These are phyloP conservation scores for Ganoderma sinense DNA, from an alignment of 1,284 basidiomycete genomes.

Conservation along the genomic window DNA sequence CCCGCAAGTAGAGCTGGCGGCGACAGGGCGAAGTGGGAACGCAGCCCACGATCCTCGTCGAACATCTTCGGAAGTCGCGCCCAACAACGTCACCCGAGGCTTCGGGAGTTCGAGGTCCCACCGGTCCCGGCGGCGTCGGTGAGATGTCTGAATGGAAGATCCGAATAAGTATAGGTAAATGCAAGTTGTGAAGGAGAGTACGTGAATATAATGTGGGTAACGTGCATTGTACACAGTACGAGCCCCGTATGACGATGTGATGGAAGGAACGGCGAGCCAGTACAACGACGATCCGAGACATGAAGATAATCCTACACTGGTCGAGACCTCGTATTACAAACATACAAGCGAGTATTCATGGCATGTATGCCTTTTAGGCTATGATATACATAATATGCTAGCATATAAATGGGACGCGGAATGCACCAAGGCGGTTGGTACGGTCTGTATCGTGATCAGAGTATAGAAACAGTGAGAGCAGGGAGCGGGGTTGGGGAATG, in stretches of 20 bases:
- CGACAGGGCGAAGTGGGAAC: not conserved
- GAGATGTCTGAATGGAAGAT: not conserved
- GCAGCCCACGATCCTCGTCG: not conserved
- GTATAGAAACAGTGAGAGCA: not conserved
- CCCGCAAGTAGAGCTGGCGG: not conserved
- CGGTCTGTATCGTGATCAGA: not conserved
- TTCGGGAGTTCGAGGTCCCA: not conserved
- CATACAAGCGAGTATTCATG: not conserved
- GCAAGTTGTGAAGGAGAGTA: not conserved
- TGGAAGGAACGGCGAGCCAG: not conserved
- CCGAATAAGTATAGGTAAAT: conserved; percentile 1
- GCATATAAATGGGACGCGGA: not conserved
- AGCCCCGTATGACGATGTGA: not conserved
- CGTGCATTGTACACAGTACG: not conserved
- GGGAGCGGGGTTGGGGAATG: not conserved
- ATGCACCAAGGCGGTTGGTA: not conserved
- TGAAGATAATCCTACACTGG: not conserved
- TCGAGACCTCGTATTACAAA: not conserved
- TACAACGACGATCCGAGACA: not conserved
- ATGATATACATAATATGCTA: conserved; percentile 1
- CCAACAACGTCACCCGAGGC: not conserved
- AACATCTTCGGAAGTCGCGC: conserved; percentile 1
- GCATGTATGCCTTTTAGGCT: not conserved
- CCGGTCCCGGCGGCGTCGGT: not conserved
- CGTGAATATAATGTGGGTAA: not conserved